Evolutionary conservation across 1,284 basidiomycete species (phyloP), one percentile per base, ranked within the genome.

Genomic region (Neolentinus lepideus): DNA sequence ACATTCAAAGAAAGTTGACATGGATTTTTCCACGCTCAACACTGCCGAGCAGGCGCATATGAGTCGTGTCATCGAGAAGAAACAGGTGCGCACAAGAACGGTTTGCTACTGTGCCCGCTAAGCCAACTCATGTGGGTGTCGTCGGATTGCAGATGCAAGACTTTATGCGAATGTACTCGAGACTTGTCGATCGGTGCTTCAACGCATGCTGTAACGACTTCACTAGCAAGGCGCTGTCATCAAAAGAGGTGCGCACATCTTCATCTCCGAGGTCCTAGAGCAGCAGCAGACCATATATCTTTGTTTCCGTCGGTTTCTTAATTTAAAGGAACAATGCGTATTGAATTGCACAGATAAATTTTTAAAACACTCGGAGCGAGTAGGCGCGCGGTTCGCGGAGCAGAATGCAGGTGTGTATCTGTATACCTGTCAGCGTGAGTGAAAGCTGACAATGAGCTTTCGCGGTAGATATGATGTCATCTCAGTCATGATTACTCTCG

Each of bases 91-190:
- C 63, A 16, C 53, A 22, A 46, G 47, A 16, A n/a, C 6, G 45
- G 26, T n/a, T 54, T 56, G 19, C 24, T 33, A 54, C 29, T 22
- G 47, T 35, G n/a, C 22, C 45, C 51, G 29, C 52, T 21, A 47
- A 47, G n/a, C 10, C n/a, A 25, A 47, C 27, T 50, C 47, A 21
- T 16, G 16, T 4, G 43, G 10, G 43, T 6, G 6, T 50, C 38
- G 27, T 27, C 26, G 3, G 21, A 16, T 35, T 31, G 47, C 72
- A 98, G 92, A 97, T 98, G 94, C 92, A 96, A 80, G 96, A 98
- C 77, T 98, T 99, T 66, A 80, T 98, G 80, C 82, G 81, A 66
- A 88, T 98, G 71, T 98, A 98, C 76, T 92, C 94, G n/a, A 90
- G 88, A 65, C 81, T 99, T 55, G 94, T 97, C 45, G 95, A 98